Percentiles rank a stretch among this genome's conserved stretches.
These are phyloP conservation scores for Exophiala phaeomuriformis DNA, from an alignment of 2,329 filamentous ascomycete species.

Conservation along the genomic window DNA sequence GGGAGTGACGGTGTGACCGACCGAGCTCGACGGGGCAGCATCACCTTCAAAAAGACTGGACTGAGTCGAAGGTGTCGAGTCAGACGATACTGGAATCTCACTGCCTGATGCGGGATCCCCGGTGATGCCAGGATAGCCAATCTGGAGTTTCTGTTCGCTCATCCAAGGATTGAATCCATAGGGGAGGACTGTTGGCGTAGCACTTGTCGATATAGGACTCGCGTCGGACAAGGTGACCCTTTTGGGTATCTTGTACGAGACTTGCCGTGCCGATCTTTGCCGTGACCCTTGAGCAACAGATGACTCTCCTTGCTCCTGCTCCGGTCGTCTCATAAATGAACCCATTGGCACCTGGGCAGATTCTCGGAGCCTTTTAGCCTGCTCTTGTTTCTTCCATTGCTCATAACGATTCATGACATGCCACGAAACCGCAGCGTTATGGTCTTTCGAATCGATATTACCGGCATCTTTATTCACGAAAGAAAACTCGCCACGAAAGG, in stretches of 20 bases:
- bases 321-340: conserved; percentile 11
- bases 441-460: conserved; percentile 26
- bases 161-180: conserved; percentile 22
- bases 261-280: conserved; percentile 15
- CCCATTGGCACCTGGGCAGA: conserved; percentile 23
- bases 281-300: conserved; percentile 1
- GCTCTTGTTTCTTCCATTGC: conserved; percentile 26
- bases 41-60: conserved; percentile 19
- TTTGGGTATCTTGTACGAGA: conserved; percentile 8
- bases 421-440: conserved; percentile 25
- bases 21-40: conserved; percentile 1
- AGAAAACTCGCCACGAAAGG: conserved; percentile 25
- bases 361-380: conserved; percentile 20
- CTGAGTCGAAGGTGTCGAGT: conserved; percentile 16
- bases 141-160: conserved; percentile 16
- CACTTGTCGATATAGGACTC: conserved; percentile 4
- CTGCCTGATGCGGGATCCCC: conserved; percentile 7
- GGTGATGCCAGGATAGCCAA: conserved; percentile 19
- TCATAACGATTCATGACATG: conserved; percentile 28
- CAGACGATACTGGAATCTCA: conserved; percentile 7
- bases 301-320: conserved; percentile 1
- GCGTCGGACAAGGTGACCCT: conserved; percentile 7
- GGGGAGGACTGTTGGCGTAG: conserved; percentile 4
- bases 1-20: conserved; percentile 5
- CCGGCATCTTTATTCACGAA: conserved; percentile 28